Evolutionary conservation across 2,329 filamentous ascomycete species (phyloP), one percentile per base, ranked within the genome.

Genomic region (Calonectria honghensis): DNA sequence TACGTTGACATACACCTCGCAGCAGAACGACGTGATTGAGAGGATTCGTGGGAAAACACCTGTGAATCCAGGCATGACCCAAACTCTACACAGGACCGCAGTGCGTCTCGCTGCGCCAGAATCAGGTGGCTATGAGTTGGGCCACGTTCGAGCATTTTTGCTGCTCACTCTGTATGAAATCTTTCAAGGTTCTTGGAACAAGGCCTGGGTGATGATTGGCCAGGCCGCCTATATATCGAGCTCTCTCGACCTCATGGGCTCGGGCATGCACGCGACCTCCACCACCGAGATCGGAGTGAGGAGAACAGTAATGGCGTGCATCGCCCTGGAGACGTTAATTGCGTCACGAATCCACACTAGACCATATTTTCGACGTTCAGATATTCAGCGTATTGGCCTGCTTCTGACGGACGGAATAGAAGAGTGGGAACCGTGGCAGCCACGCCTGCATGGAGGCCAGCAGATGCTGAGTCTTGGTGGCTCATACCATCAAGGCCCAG

Each of bases 351-450:
- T 75, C 6, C 41, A 65, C 11, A 24, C 41, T 1, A 31, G 45
- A 7, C 73, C 73, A 3, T 68, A 70, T 37, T 73, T 75, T 18
- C 51, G 31, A 18, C 61, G n/a, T 2, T 64, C 59, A 6, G 70
- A 73, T n/a, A 41, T 75, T 14, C n/a, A 29, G 11, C 41, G n/a
- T 1, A 48, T 70, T 32, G 73, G 70, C 2, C 27, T 63, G 1
- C 18, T 73, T 6, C 59, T 59, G 14, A 63, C 63, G 6, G 70
- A 75, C 1, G 70, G 71, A 2, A 73, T 75, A n/a, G 73, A 75
- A 29, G 73, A 75, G 20, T 75, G 73, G 73, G 73, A 75, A 18
- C 70, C 70, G 14, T 75, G 73, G 73, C 73, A 75, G 29, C 70
- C 66, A 11, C 70, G 31, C 9, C 18, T 73, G 20, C 24, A 24